These are phyloP conservation scores for Magnolia kwangsiensis DNA, from an alignment of 164 flowering plant genomes.

Conservation along the genomic window DNA sequence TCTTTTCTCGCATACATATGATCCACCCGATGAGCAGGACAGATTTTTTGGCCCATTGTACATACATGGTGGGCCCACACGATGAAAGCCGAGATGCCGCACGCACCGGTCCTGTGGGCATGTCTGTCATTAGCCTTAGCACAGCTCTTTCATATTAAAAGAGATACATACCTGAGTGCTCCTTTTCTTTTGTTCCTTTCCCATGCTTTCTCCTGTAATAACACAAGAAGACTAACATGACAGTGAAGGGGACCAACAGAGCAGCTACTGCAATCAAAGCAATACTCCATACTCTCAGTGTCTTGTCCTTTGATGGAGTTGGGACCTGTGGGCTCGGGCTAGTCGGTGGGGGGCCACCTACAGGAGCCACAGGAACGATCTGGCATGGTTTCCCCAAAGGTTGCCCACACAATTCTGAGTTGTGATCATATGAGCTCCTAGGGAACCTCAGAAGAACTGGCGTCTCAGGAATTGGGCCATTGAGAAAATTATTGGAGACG, in stretches of 20 bases:
- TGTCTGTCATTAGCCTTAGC: too few relatives aligned
- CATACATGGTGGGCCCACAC: too few relatives aligned
- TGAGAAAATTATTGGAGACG: constrained; percentile 15
- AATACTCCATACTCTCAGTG: constrained; percentile 28
- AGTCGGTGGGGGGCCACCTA: constrained; percentile 13
- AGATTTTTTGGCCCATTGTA: too few relatives aligned
- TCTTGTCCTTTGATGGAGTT: constrained; percentile 6
- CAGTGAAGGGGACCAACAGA: constrained; percentile 23
- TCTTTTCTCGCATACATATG: too few relatives aligned
- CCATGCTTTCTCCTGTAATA: constrained; percentile 18
- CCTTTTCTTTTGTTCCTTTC: constrained; percentile 8
- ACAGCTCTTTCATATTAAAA: background rate
- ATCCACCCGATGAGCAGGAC: too few relatives aligned
- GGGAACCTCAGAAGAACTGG: constrained; percentile 37
- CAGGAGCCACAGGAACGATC: constrained; percentile 14
- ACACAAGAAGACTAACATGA: constrained; percentile 29
- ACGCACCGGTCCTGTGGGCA: too few relatives aligned
- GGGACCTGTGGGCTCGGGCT: background rate
- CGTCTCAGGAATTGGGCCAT: constrained; percentile 15
- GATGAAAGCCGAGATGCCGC: too few relatives aligned
- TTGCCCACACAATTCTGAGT: constrained; percentile 45
- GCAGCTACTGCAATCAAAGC: constrained; percentile 41
- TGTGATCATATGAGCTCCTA: constrained; percentile 35
- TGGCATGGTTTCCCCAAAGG: constrained; percentile 35
- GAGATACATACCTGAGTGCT: constrained; percentile 19